Evolutionary conservation across 768 basidiomycete species (phyloP).

Genomic region (Boletus tomentosulus): DNA sequence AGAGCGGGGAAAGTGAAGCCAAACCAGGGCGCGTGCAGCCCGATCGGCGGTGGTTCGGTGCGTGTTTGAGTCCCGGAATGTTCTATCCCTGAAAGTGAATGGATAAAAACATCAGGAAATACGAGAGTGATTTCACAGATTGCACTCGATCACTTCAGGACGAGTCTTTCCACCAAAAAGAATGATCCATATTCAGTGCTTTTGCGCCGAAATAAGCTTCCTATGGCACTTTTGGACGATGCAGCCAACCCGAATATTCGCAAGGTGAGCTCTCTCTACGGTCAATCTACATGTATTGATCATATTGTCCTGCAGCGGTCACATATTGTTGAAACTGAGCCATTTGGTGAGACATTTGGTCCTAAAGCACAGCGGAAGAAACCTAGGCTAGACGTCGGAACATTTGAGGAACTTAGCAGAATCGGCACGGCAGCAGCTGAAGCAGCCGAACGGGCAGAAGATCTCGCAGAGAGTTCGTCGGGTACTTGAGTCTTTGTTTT

Average conservation of each 20-base stretch:
- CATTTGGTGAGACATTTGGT: slow-evolving; percentile 92
- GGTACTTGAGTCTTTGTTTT: slow-evolving; percentile 30
- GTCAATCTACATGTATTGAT: neutral
- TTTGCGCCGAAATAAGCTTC: slow-evolving; percentile 89
- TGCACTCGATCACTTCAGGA: slow-evolving; percentile 94
- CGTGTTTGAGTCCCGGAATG: slow-evolving; percentile 25
- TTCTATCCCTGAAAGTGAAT: slow-evolving; percentile 4
- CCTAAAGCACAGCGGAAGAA: slow-evolving; percentile 93
- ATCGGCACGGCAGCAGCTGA: slow-evolving; percentile 54
- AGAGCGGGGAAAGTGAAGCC: slow-evolving; percentile 90
- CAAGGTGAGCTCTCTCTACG: slow-evolving; percentile 49
- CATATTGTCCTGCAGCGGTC: slow-evolving; percentile 51
- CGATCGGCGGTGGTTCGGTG: slow-evolving; percentile 97
- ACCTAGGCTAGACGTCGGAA: slow-evolving; percentile 82
- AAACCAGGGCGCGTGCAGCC: slow-evolving; percentile 90
- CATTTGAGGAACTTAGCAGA: slow-evolving; percentile 86
- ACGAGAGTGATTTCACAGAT: slow-evolving; percentile 98
- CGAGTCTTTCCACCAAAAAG: slow-evolving; percentile 77
- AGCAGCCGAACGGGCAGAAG: slow-evolving; percentile 45
- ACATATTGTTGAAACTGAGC: slow-evolving; percentile 95
- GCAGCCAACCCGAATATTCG: slow-evolving; percentile 73
- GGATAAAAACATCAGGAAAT: slow-evolving; percentile 57
- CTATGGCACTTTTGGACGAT: slow-evolving; percentile 94
- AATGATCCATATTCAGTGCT: slow-evolving; percentile 96
- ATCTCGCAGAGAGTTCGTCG: slow-evolving; percentile 39